Evolutionary conservation across 1,284 basidiomycete genomes (phyloP), one percentile per base, ranked within the genome.

Genomic region (Anthracocystis walkeri): DNA sequence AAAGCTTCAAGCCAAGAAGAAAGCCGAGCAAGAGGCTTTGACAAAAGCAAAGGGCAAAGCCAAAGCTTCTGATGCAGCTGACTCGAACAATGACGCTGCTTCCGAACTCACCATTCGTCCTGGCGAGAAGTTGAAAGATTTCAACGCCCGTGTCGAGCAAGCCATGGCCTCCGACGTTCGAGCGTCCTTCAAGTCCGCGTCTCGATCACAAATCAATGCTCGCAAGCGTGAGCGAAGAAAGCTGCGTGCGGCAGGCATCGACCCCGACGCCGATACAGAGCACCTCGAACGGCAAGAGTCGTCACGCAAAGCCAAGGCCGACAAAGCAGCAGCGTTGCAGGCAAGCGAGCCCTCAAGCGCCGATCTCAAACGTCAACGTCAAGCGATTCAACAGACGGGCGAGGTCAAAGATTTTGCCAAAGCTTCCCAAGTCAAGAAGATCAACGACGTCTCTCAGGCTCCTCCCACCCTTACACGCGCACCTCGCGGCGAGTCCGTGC

Each of bases 101-200:
- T 33, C 63, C 12, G 41, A 74, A 16, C 66, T 83, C 58, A 77
- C 65, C 46, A 78, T 83, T 45, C 77, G 79, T 42, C 75, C 79
- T 0, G 80, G 80, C 48, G 82, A 83, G 56, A 78, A 77, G 66
- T 59, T 83, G 49, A 62, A 68, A 25, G 80, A 82, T 49, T 83
- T 82, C 50, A 83, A 81, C 45, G 66, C 77, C 16, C 74, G 82
- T 41, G 81, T 83, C 18, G 82, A 82, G 42, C 71, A 73, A 33
- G 65, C 78, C 18, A 75, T 83, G 68, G 73, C 81, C 1, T 41
- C 65, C 16, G 73, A 78, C 14, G 62, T 83, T 18, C 71, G 67
- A 21, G 57, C 69, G 20, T 67, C 80, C 0, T 77, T 81, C 69
- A 61, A 68, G 27, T 66, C 67, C 3, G 77, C 75, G 4, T 54